Base-by-base conservation (phyloP, 176 grass and related monocot species). In the Rhynchospora tenuis region DNA sequence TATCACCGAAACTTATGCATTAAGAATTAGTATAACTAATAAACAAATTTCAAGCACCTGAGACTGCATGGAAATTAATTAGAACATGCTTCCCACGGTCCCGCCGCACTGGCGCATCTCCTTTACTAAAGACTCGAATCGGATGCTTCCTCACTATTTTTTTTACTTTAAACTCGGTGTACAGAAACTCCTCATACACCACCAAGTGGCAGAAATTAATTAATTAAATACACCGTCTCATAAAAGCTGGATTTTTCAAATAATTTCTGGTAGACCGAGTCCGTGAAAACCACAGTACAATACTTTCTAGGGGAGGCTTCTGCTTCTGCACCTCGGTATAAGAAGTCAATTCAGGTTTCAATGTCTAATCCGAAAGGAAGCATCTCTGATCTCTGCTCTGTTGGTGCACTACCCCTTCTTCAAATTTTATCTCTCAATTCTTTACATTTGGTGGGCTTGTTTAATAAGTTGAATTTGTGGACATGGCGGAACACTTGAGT, bases 401-500 rank as follows among this genome's bases (percentile, higher is more conserved):
- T 73, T 73, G 38, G 6, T 44, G 66, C 33, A 45, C 63, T 74
- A 24, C 28, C 27, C 11, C 31, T 43, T 59, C 8, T 65, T 9
- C 69, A 38, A 45, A 4, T 4, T 43, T 27, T 46, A 42, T 83
- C 27, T 74, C 15, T 16, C 26, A 0, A 47, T 1, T 48, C 43
- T 23, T 10, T 22, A 23, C 24, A 9, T 71, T 7, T 73, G 13
- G 11, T 48, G 46, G 12, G n/a, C 3, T 73, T 20, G 3, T 77
- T 75, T 13, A 52, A 54, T 75, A 22, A 13, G 47, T 28, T 26
- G 44, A 29, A 73, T 77, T 79, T 17, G 20, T 48, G 9, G 65
- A 68, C 83, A 97, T 97, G 91, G 94, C 91, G 38, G 84, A 89
- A 9, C 89, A 91, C 81, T 89, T 98, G 78, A 91, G 84, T 45